Conservation (phyloP, 2,329 filamentous ascomycete genomes). For the Aspergillus caelatus region DNA sequence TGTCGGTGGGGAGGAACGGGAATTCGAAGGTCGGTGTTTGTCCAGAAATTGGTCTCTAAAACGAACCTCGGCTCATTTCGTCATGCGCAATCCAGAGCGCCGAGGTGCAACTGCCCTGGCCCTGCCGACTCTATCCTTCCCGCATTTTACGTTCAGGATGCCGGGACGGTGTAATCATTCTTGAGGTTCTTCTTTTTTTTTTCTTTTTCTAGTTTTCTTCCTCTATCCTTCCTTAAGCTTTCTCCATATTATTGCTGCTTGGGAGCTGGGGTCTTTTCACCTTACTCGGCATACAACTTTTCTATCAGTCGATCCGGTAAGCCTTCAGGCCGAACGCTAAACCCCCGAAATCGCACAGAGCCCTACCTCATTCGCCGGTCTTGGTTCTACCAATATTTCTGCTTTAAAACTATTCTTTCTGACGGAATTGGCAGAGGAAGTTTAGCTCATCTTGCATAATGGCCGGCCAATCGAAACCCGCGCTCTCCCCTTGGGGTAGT, state of each 20-base stretch:
- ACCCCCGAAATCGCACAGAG: neutral
- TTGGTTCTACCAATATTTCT: neutral
- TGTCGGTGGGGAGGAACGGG: constrained; percentile 23
- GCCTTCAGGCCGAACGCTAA: constrained; percentile 1
- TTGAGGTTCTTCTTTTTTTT: constrained; percentile 14
- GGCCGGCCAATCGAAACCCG: constrained; percentile 65
- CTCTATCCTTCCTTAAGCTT: neutral
- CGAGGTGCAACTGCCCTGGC: constrained; percentile 31
- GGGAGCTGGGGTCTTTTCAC: neutral
- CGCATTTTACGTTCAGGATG: constrained; percentile 6
- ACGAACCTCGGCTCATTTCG: constrained; percentile 39
- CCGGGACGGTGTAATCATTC: neutral
- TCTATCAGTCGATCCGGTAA: constrained; percentile 4
- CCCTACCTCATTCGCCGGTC: neutral
- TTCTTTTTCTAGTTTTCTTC: neutral
- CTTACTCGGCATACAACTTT: neutral
- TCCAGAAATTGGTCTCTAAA: neutral
- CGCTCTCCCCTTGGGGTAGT: constrained; percentile 87
- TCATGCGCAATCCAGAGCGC: constrained; percentile 29
- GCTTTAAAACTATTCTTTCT: neutral
- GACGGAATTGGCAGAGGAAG: neutral
- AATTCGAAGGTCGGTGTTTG: constrained; percentile 6
- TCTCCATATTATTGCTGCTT: neutral
- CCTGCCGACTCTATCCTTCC: constrained; percentile 14
- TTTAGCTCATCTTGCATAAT: constrained; percentile 37